phyloP scores from a whole-genome alignment of 257 asterid species.

The Nicotiana tabacum region DNA sequence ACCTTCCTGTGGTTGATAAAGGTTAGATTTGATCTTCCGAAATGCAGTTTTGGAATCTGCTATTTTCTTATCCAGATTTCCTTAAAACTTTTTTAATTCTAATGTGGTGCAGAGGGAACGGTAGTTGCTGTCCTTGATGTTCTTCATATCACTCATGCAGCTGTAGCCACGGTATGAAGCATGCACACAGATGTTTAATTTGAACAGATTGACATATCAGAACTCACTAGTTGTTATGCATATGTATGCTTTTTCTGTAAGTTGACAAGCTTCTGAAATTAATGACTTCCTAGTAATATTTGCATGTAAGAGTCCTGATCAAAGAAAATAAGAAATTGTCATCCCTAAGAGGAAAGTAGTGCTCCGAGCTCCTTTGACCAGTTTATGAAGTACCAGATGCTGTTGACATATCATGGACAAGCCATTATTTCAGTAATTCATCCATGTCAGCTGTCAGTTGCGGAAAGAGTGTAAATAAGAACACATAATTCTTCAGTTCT shows the following conservation, averaged over 20 bases:
- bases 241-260: not conserved
- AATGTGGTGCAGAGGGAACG: constrained; percentile 56
- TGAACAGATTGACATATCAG: not conserved
- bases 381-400: not conserved
- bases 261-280: not conserved
- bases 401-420: not conserved
- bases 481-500: not conserved
- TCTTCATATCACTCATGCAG: constrained; percentile 90
- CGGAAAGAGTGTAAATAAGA: not conserved
- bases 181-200: not conserved
- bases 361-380: not conserved
- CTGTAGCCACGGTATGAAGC: constrained; percentile 74
- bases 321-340: not conserved
- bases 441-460: not conserved
- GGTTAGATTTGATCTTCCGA: constrained; percentile 36
- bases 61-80: not conserved
- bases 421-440: not conserved
- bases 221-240: constrained; percentile 5
- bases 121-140: constrained; percentile 86
- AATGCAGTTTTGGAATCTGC: not conserved
- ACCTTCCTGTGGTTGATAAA: constrained; percentile 86
- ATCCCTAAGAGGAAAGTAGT: not conserved
- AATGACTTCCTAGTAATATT: not conserved
- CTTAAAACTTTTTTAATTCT: not conserved
- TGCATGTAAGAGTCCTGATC: not conserved